Evolutionary conservation across 2,329 filamentous ascomycete genomes (phyloP), one percentile per base, ranked within the genome.

Genomic region (Xylariaceae sp.): DNA sequence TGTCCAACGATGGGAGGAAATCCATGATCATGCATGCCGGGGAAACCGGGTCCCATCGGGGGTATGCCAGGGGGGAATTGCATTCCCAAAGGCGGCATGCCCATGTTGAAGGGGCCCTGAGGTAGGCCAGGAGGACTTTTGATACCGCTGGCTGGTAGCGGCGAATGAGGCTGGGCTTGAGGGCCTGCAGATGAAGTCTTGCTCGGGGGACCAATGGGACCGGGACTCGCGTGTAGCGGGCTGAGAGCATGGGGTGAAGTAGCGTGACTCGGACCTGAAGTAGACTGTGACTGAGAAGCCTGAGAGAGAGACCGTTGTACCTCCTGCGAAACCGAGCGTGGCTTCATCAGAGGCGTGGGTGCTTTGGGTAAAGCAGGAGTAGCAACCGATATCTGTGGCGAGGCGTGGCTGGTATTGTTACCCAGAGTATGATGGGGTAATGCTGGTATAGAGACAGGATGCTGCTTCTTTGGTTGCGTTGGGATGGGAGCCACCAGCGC

Each of bases 331-430:
- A 79, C 68, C 46, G 90, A 87, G 41, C 88, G 82, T 29, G 82
- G 77, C 48, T 86, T 85, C 50, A 81, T 84, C 50, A 81, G 84
- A 8, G 89, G 87, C 11, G 87, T 90, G 4, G 89, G 82, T 16
- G 83, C 83, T 62, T 95, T 95, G 11, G 89, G 83, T 35, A 95
- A 67, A 19, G 81, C 83, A 7, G 93, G 91, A 26, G 87, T 93
- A 9, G 87, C 85, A 46, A 88, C 74, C 19, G 84, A 71, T 38
- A 91, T 78, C 59, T 89, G 87, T 7, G 91, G 91, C 13, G 91
- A 96, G 36, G 81, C 79, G 49, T 84, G 75, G 44, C 69, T 74
- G 24, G 78, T 70, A 40, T 84, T 75, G 44, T 69, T 74, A 24
- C 77, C 70, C 40, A 76, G 64, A 34, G 77, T 73, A 49, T 84